A percentile compares a stretch with the other conserved stretches of the same genome.
Evolutionary conservation across 805 yeast species (phyloP).

Genomic region (Kazachstania kunashirensis): DNA sequence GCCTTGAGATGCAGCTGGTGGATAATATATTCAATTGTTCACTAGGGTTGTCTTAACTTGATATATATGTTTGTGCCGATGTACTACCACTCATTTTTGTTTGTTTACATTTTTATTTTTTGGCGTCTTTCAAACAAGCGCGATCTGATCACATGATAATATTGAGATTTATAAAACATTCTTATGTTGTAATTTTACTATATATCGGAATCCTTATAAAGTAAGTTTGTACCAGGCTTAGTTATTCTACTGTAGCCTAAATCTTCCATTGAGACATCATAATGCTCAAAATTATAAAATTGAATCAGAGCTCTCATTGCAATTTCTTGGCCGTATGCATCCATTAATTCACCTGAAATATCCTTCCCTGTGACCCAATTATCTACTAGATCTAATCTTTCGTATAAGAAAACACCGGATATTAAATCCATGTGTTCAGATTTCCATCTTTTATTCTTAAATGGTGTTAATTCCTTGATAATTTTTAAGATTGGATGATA

Average conservation of each 20-base stretch:
- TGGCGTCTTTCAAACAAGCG: not conserved
- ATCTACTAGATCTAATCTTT: conserved; percentile 63
- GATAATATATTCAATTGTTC: no score
- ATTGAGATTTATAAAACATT: not conserved
- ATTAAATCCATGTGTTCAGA: conserved; percentile 87
- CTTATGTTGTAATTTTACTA: not conserved
- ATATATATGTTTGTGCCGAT: no score
- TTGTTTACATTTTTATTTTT: conserved; percentile 1
- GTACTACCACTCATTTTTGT: no score
- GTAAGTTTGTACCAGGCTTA: conserved; percentile 1
- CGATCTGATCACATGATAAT: not conserved
- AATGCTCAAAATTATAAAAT: conserved; percentile 58
- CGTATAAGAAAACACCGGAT: conserved; percentile 72
- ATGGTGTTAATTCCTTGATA: conserved; percentile 73
- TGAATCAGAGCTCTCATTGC: conserved; percentile 72
- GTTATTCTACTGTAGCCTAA: conserved; percentile 39
- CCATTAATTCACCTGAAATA: conserved; percentile 60
- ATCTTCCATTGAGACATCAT: conserved; percentile 41
- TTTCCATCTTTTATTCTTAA: conserved; percentile 91
- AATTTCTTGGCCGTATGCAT: conserved; percentile 76
- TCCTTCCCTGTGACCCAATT: conserved; percentile 84
- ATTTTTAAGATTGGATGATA: conserved; percentile 65
- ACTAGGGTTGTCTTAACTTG: not conserved
- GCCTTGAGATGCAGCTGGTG: no score
- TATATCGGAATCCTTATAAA: not conserved